phyloP scores from a whole-genome alignment of 495 filamentous ascomycete species.

The Neurospora africana region DNA sequence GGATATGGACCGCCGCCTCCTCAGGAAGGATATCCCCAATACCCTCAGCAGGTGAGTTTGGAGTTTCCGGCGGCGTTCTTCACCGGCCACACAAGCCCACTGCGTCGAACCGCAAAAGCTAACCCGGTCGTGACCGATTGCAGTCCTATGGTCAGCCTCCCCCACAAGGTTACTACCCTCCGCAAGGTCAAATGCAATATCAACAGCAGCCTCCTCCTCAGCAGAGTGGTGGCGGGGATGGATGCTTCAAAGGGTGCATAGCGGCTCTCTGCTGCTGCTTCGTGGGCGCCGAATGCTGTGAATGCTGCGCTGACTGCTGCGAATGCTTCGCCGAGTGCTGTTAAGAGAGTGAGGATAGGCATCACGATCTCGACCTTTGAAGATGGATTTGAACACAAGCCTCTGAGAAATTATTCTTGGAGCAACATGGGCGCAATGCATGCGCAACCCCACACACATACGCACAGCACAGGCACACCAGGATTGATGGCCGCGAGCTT shows the following conservation, averaged over 20 bases:
- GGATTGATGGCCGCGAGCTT: background rate
- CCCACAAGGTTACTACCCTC: constrained; percentile 21
- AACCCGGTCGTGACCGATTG: background rate
- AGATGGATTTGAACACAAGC: background rate
- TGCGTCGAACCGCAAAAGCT: background rate
- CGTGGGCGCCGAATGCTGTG: constrained; percentile 67
- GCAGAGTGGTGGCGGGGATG: constrained; percentile 38
- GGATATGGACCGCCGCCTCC: constrained; percentile 9
- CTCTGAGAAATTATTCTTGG: background rate
- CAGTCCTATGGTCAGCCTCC: constrained; percentile 13
- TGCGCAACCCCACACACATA: background rate
- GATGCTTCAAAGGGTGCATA: constrained; percentile 56
- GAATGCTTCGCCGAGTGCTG: constrained; percentile 53
- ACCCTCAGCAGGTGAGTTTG: constrained; percentile 19
- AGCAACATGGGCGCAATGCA: background rate
- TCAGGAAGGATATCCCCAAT: constrained; percentile 16
- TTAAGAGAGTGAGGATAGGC: constrained; percentile 11
- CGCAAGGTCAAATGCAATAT: constrained; percentile 36
- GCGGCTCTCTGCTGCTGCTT: constrained; percentile 68
- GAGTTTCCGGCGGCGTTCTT: background rate
- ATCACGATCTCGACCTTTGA: background rate
- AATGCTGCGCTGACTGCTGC: constrained; percentile 63
- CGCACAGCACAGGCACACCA: background rate
- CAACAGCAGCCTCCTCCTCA: constrained; percentile 49
- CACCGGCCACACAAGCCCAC: background rate